A percentile compares a stretch with the other conserved stretches of the same genome.
Evolutionary conservation across 2,329 filamentous ascomycete species (phyloP).

Genomic region (Botrytis squamosa): DNA sequence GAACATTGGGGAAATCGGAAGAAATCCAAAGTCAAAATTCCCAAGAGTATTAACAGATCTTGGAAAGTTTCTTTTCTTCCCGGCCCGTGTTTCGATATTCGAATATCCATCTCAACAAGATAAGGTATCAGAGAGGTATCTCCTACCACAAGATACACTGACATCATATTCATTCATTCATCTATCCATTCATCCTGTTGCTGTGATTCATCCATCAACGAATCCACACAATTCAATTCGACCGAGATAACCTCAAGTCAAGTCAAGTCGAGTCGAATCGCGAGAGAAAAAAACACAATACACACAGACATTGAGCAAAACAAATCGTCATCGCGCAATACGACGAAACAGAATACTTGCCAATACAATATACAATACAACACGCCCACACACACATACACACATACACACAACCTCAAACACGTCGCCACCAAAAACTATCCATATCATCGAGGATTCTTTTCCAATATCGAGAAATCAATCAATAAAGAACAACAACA

Average conservation of each 20-base stretch:
- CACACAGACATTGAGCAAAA: not conserved
- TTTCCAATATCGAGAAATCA: not conserved
- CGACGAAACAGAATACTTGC: not conserved
- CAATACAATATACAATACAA: not conserved
- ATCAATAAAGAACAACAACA: not conserved
- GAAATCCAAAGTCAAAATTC: not conserved
- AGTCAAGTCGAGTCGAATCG: not conserved
- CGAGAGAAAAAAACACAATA: not conserved
- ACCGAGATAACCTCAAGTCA: not conserved
- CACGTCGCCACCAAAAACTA: not conserved
- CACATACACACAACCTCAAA: not conserved
- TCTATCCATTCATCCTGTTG: not conserved
- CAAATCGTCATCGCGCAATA: not conserved
- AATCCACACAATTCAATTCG: not conserved
- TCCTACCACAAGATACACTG: not conserved
- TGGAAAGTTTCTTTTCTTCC: not conserved
- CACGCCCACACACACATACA: not conserved
- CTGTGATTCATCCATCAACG: not conserved
- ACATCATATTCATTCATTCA: not conserved
- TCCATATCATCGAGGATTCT: not conserved
- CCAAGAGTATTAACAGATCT: not conserved
- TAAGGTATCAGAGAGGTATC: not conserved
- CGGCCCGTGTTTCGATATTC: not conserved
- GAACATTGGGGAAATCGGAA: not conserved
- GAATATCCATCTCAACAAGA: not conserved